Percentiles rank a stretch among this genome's conserved stretches.
Evolutionary conservation across 2,329 filamentous ascomycete genomes (phyloP).

Genomic region (Metarhizium humberi): DNA sequence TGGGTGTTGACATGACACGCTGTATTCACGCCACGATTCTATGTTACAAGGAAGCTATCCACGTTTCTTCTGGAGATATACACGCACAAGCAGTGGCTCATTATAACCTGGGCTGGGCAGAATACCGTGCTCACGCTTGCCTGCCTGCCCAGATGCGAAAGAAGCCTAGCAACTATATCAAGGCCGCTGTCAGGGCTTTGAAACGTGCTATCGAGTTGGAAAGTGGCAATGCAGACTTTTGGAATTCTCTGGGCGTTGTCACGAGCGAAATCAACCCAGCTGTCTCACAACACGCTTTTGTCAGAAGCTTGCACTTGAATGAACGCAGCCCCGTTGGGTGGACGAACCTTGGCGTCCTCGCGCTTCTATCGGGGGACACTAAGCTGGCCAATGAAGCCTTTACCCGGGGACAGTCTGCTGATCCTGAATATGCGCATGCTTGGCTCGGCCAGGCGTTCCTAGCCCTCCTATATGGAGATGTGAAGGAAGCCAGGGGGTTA

Average conservation of each 20-base stretch:
- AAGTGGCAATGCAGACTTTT: slow-evolving; percentile 89
- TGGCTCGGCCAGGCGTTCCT: slow-evolving; percentile 92
- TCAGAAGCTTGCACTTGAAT: slow-evolving; percentile 85
- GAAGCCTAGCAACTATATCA: slow-evolving; percentile 60
- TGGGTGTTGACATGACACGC: slow-evolving; percentile 42
- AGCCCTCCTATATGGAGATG: slow-evolving; percentile 65
- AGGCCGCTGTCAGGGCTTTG: slow-evolving; percentile 79
- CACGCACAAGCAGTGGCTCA: slow-evolving; percentile 93
- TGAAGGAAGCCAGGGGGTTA: slow-evolving; percentile 68
- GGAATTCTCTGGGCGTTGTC: slow-evolving; percentile 89
- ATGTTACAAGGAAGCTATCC: slow-evolving; percentile 78
- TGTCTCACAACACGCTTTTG: slow-evolving; percentile 87
- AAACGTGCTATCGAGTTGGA: slow-evolving; percentile 94
- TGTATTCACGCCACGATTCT: slow-evolving; percentile 67
- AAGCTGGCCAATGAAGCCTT: slow-evolving; percentile 87
- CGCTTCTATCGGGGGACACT: slow-evolving; percentile 72
- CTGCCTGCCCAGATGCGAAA: slow-evolving; percentile 43
- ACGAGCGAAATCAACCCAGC: slow-evolving; percentile 78
- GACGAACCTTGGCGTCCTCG: slow-evolving; percentile 85
- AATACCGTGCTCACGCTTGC: slow-evolving; percentile 69
- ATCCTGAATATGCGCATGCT: slow-evolving; percentile 86
- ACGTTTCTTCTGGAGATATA: slow-evolving; percentile 60
- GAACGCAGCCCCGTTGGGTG: slow-evolving; percentile 77
- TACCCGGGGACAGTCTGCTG: slow-evolving; percentile 81
- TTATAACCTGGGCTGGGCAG: slow-evolving; percentile 94